Evolutionary conservation across 2,329 filamentous ascomycete genomes (phyloP).

Genomic region (Ophiocordyceps unilateralis): DNA sequence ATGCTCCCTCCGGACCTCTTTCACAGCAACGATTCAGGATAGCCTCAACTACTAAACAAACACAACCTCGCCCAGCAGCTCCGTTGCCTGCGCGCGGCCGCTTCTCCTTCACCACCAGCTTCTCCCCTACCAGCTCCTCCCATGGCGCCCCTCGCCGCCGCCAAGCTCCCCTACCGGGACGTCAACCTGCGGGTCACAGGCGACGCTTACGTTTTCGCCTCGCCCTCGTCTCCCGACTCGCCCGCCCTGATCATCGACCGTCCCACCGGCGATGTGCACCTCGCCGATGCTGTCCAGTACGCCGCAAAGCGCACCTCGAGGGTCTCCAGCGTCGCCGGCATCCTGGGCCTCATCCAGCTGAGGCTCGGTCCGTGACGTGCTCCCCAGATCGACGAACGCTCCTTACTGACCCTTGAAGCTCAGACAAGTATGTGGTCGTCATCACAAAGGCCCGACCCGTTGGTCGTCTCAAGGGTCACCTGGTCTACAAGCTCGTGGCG

Average conservation of each 20-base stretch:
- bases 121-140: background rate
- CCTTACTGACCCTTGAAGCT: background rate
- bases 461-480: constrained; percentile 83
- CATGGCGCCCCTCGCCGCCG: constrained; percentile 21
- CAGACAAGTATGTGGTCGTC: constrained; percentile 88
- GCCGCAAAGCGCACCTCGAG: constrained; percentile 53
- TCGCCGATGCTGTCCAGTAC: constrained; percentile 63
- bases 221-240: constrained; percentile 79
- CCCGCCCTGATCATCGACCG: constrained; percentile 80
- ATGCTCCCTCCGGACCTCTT: no score
- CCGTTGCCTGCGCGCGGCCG: no score
- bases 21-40: no score
- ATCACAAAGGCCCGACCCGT: constrained; percentile 89
- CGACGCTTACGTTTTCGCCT: constrained; percentile 91
- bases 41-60: no score
- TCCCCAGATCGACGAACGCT: background rate
- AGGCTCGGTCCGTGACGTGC: constrained; percentile 56
- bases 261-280: constrained; percentile 75
- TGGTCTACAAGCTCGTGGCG: constrained; percentile 81
- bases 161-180: constrained; percentile 63
- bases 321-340: constrained; percentile 87
- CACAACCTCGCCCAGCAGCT: no score
- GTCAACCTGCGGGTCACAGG: constrained; percentile 90
- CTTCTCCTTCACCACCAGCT: no score
- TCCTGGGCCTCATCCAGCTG: constrained; percentile 83